Evolutionary conservation across 2,329 filamentous ascomycete genomes (phyloP).

Genomic region (Zasmidium citrigriseum): DNA sequence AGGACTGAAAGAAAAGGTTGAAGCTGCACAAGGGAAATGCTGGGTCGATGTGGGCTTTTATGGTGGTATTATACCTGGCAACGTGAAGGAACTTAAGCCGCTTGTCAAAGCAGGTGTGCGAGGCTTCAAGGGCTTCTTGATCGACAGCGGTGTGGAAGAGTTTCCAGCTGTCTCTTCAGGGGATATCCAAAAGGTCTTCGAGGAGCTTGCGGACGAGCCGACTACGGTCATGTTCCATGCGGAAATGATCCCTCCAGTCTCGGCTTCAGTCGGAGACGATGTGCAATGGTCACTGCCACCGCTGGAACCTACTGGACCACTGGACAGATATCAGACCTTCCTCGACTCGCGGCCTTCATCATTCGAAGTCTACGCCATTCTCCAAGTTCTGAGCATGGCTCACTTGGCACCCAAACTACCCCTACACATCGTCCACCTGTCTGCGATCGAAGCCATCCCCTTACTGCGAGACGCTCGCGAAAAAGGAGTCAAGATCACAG

Average conservation of each 20-base stretch:
- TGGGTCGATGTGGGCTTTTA: constrained; percentile 99
- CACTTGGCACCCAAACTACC: constrained; percentile 77
- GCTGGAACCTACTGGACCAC: constrained; percentile 67
- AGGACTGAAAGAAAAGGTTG: constrained; percentile 81
- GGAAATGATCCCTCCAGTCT: constrained; percentile 91
- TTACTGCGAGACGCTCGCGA: constrained; percentile 72
- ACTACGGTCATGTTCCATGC: constrained; percentile 99
- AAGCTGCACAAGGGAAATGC: constrained; percentile 81
- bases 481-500: constrained; percentile 79
- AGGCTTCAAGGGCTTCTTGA: constrained; percentile 97
- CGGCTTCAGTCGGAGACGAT: constrained; percentile 75
- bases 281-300: constrained; percentile 69
- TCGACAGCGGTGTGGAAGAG: constrained; percentile 94
- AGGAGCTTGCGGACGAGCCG: constrained; percentile 73
- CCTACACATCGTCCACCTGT: constrained; percentile 91
- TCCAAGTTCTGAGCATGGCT: constrained; percentile 80
- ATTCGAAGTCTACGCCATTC: constrained; percentile 89
- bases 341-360: constrained; percentile 83
- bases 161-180: constrained; percentile 84
- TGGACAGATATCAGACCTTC: constrained; percentile 84
- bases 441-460: constrained; percentile 84
- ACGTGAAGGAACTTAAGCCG: constrained; percentile 73
- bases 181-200: constrained; percentile 80
- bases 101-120: constrained; percentile 83
- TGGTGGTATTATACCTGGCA: constrained; percentile 90